A percentile compares a stretch with the other conserved stretches of the same genome.
These are phyloP conservation scores for Penicillium sp. DNA, from an alignment of 2,329 filamentous ascomycete genomes.

Conservation along the genomic window DNA sequence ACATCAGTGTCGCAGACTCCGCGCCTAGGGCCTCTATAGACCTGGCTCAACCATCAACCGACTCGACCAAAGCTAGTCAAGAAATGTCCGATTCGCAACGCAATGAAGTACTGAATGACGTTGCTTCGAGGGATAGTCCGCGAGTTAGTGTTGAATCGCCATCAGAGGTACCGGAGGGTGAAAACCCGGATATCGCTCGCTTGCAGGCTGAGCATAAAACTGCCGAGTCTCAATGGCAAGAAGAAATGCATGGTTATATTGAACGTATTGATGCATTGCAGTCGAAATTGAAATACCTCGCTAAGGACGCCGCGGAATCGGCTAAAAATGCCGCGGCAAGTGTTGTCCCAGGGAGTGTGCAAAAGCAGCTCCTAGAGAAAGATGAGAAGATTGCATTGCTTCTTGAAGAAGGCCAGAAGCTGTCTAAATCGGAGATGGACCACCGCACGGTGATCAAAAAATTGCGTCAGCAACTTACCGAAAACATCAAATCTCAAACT, in stretches of 20 bases:
- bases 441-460: slow-evolving; percentile 81
- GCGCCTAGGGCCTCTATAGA: slow-evolving; percentile 14
- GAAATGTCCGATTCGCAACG: slow-evolving; percentile 8
- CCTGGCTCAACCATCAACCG: neutral
- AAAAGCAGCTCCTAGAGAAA: slow-evolving; percentile 82
- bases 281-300: slow-evolving; percentile 83
- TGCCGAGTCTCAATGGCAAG: slow-evolving; percentile 63
- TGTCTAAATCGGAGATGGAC: slow-evolving; percentile 83
- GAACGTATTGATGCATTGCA: slow-evolving; percentile 91
- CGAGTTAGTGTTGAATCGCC: slow-evolving; percentile 17
- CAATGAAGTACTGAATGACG: neutral
- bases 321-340: slow-evolving; percentile 67
- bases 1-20: slow-evolving; percentile 20
- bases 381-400: slow-evolving; percentile 86
- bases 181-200: slow-evolving; percentile 48
- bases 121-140: slow-evolving; percentile 16
- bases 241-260: slow-evolving; percentile 78
- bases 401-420: slow-evolving; percentile 86
- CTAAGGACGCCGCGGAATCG: slow-evolving; percentile 72
- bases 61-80: slow-evolving; percentile 7
- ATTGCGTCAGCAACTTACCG: slow-evolving; percentile 55
- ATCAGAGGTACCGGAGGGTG: slow-evolving; percentile 24
- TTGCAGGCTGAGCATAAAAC: slow-evolving; percentile 52
- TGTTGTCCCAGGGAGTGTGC: slow-evolving; percentile 62
- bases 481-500: slow-evolving; percentile 52